Percentiles rank a stretch among this genome's conserved stretches.
Conservation (phyloP, 768 basidiomycete species). For the Tricholoma terreum region DNA sequence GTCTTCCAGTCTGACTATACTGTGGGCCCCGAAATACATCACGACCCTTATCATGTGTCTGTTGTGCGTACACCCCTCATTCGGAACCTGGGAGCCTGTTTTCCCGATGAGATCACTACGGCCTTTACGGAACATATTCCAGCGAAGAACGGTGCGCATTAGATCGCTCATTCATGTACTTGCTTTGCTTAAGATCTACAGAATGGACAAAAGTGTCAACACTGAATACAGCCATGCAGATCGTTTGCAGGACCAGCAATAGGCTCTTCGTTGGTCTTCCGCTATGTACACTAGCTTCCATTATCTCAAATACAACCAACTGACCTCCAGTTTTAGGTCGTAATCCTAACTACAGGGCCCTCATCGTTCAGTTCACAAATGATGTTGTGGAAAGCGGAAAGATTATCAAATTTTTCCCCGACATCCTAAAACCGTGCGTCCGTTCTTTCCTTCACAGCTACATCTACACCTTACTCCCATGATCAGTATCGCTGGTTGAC, state of each 20-base stretch:
- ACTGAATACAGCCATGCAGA: constrained; percentile 27
- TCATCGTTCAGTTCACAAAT: constrained; percentile 29
- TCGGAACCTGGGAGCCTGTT: constrained; percentile 34
- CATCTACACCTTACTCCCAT: neutral
- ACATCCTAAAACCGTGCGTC: constrained; percentile 40
- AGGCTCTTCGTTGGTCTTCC: constrained; percentile 45
- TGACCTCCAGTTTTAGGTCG: constrained; percentile 23
- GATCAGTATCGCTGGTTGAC: constrained; percentile 16
- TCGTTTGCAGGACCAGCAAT: constrained; percentile 41
- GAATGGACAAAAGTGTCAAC: constrained; percentile 34
- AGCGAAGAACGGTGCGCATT: constrained; percentile 23
- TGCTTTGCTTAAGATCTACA: constrained; percentile 8
- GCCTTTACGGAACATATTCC: constrained; percentile 40
- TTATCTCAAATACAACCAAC: neutral
- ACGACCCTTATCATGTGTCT: constrained; percentile 29
- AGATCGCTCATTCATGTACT: neutral
- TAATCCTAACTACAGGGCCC: constrained; percentile 28
- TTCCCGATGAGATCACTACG: constrained; percentile 44
- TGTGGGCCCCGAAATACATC: constrained; percentile 28
- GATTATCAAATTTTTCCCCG: constrained; percentile 34
- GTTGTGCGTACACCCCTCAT: constrained; percentile 33
- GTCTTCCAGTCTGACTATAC: constrained; percentile 39
- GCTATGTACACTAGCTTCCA: constrained; percentile 25
- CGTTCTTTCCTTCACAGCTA: constrained; percentile 20
- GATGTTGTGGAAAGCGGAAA: constrained; percentile 26